A percentile compares a stretch with the other conserved stretches of the same genome.
phyloP scores from a whole-genome alignment of 495 filamentous ascomycete genomes.

The Penicillium ochrochloron region DNA sequence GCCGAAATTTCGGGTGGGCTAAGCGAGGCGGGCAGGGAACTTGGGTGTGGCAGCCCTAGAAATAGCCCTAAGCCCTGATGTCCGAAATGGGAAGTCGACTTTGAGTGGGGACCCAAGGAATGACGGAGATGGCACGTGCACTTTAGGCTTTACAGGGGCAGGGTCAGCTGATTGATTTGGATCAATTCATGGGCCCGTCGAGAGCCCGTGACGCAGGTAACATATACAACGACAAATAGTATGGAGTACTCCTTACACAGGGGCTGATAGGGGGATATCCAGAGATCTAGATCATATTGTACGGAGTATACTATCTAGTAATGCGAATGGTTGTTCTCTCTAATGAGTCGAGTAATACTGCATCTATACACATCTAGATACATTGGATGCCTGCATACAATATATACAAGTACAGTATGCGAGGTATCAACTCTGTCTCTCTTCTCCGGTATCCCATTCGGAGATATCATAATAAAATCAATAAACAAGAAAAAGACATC shows the following conservation, averaged over 20 bases:
- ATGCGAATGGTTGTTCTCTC: no score
- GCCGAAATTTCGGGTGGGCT: constrained; percentile 51
- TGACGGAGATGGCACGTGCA: constrained; percentile 24
- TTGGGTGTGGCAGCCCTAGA: constrained; percentile 30
- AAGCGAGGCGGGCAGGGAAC: constrained; percentile 42
- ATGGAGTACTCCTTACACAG: not conserved
- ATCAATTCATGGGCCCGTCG: not conserved
- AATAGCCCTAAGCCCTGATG: constrained; percentile 46
- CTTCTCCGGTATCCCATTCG: not conserved
- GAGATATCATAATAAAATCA: not conserved
- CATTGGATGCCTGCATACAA: not conserved
- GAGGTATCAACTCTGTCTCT: not conserved
- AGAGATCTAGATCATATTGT: not conserved
- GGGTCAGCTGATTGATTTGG: constrained; percentile 19
- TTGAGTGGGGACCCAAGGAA: not conserved
- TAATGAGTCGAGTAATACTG: no score
- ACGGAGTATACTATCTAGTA: not conserved
- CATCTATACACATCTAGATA: not conserved
- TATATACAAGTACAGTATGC: not conserved
- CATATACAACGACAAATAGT: not conserved
- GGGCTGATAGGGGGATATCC: not conserved
- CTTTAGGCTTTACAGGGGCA: constrained; percentile 13
- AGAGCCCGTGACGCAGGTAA: not conserved
- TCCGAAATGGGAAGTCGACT: not conserved
- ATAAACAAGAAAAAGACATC: not conserved